Conservation (phyloP, 2,329 filamentous ascomycete genomes). For the Arthrobotrys megalospora region DNA sequence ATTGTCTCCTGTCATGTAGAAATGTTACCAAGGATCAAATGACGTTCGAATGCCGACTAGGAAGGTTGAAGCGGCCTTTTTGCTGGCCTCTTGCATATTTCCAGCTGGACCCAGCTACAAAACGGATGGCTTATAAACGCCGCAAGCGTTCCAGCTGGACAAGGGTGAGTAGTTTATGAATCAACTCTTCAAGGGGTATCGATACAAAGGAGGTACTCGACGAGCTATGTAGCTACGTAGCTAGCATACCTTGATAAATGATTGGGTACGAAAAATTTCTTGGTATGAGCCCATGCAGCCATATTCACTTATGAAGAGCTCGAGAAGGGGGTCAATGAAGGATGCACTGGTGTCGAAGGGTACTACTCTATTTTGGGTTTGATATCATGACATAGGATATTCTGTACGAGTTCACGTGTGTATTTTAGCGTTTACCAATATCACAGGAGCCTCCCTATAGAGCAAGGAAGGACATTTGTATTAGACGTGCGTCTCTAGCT, state of each 20-base stretch:
- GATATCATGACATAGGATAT: neutral
- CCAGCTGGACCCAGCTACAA: neutral
- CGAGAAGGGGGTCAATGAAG: neutral
- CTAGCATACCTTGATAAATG: neutral
- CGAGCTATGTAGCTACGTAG: neutral
- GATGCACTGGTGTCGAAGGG: neutral
- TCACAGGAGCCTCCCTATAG: neutral
- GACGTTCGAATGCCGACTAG: neutral
- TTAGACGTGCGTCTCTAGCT: slow-evolving; percentile 11
- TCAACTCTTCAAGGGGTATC: neutral
- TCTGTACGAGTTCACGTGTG: neutral
- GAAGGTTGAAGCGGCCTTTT: slow-evolving; percentile 13
- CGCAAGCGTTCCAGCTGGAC: slow-evolving; percentile 16
- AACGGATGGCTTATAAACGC: neutral
- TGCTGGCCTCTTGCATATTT: neutral
- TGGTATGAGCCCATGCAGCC: neutral
- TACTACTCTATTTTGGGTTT: neutral
- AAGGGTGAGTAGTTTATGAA: neutral
- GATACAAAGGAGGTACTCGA: neutral
- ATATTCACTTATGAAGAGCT: neutral
- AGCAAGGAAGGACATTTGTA: neutral
- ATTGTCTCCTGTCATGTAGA: neutral
- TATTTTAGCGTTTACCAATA: neutral
- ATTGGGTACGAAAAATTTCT: neutral
- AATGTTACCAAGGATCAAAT: slow-evolving; percentile 20